Conservation (phyloP, 371 early-diverging fungal species). For the Mortierella sp. region DNA sequence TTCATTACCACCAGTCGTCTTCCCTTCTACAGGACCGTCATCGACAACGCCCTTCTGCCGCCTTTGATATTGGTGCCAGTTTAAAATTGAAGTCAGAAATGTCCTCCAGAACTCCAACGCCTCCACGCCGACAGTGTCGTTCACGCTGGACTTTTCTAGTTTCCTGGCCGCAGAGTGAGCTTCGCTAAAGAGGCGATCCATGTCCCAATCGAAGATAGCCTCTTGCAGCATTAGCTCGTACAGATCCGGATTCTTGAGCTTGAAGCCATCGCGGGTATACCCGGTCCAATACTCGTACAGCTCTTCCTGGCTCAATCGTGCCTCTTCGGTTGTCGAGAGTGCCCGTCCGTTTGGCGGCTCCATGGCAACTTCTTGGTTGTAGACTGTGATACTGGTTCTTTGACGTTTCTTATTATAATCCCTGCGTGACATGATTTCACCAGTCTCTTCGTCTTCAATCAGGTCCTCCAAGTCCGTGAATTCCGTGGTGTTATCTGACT, state of each 20-base stretch:
- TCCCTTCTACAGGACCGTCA: neutral
- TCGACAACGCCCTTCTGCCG: neutral
- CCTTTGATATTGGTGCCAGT: constrained; percentile 1
- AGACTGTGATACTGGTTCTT: neutral
- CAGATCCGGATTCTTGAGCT: constrained; percentile 38
- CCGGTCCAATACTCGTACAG: constrained; percentile 54
- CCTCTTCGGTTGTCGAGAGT: constrained; percentile 30
- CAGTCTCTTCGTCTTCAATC: constrained; percentile 42
- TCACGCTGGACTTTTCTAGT: constrained; percentile 61
- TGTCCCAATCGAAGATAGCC: constrained; percentile 57
- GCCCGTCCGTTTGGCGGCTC: constrained; percentile 7
- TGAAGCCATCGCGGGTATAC: constrained; percentile 40
- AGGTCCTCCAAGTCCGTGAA: constrained; percentile 33
- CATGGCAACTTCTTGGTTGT: neutral
- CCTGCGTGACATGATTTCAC: constrained; percentile 27
- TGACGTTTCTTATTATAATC: constrained; percentile 16
- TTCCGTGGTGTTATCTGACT: constrained; percentile 32
- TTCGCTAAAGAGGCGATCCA: constrained; percentile 37
- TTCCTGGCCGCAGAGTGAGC: constrained; percentile 54
- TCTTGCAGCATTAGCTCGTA: constrained; percentile 56
- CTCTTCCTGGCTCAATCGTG: constrained; percentile 14
- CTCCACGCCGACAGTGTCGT: constrained; percentile 57
- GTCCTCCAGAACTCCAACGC: constrained; percentile 57
- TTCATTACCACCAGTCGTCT: too few species aligned
- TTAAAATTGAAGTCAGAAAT: constrained; percentile 48